phyloP scores from a whole-genome alignment of 441 rosid genomes.

The Populus hybrid region DNA sequence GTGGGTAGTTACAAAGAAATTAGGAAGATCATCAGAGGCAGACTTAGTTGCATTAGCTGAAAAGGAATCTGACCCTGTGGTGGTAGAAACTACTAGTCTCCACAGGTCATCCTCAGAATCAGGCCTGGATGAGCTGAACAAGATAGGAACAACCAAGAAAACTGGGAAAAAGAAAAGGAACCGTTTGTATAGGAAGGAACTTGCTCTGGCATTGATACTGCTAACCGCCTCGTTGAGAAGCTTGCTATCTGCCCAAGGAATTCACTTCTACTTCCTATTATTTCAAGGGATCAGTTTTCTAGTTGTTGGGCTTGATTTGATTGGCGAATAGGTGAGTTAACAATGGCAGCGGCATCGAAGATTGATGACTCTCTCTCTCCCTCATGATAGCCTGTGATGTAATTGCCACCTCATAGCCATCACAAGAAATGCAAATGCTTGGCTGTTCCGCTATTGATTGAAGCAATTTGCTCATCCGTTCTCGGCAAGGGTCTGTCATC shows the following conservation, averaged over 20 bases:
- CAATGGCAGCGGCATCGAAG: neutral
- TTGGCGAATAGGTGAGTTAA: conserved; percentile 85
- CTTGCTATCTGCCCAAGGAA: conserved; percentile 85
- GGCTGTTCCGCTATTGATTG: neutral
- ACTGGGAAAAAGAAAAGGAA: conserved; percentile 46
- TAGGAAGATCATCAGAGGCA: conserved; percentile 89
- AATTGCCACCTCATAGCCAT: neutral
- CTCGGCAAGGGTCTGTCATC: neutral
- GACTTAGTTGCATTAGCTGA: conserved; percentile 73
- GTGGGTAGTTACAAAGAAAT: conserved; percentile 89
- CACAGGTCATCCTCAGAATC: conserved; percentile 74
- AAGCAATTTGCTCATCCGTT: conserved; percentile 12
- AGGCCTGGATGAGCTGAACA: conserved; percentile 63
- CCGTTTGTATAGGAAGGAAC: conserved; percentile 75
- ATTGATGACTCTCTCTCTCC: neutral
- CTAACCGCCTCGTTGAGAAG: conserved; percentile 76
- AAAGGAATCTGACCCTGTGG: conserved; percentile 50
- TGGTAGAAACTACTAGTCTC: conserved; percentile 28
- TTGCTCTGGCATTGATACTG: conserved; percentile 70
- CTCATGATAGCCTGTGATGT: neutral
- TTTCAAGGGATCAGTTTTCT: conserved; percentile 86
- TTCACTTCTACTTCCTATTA: conserved; percentile 86
- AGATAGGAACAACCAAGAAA: conserved; percentile 52
- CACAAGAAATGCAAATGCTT: neutral
- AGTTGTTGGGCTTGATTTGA: conserved; percentile 86